A percentile compares a stretch with the other conserved stretches of the same genome.
These are phyloP conservation scores for Liriodendron chinense DNA, from an alignment of 164 flowering plant species.

Conservation along the genomic window DNA sequence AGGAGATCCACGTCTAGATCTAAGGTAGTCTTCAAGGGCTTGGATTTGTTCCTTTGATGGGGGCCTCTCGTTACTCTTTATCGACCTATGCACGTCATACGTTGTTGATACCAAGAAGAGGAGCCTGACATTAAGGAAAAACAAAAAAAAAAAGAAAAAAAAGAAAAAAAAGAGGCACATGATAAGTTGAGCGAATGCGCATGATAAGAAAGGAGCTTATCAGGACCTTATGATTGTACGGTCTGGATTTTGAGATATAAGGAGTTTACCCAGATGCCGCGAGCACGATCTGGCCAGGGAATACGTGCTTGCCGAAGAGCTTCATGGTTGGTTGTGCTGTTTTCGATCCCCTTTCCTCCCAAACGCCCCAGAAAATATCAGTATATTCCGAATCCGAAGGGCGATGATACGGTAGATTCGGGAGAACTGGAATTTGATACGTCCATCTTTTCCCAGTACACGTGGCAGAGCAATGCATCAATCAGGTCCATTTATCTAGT, in stretches of 20 bases:
- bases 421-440: no score
- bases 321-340: constrained; percentile 17
- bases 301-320: constrained; percentile 28
- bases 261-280: constrained; percentile 27
- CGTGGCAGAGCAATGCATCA: no score
- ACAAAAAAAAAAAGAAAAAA: background rate
- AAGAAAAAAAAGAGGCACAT: background rate
- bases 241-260: background rate
- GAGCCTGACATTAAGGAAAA: constrained; percentile 14
- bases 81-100: constrained; percentile 36
- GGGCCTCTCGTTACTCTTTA: constrained; percentile 33
- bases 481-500: no score
- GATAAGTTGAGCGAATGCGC: background rate
- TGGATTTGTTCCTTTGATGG: constrained; percentile 33
- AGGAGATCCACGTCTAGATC: constrained; percentile 20
- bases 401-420: no score
- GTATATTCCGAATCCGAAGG: no score
- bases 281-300: constrained; percentile 33
- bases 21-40: constrained; percentile 31
- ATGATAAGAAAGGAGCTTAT: no score
- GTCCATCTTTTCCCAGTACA: no score
- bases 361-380: background rate
- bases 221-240: background rate
- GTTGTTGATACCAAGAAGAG: constrained; percentile 31
- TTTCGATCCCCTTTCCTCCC: background rate